Conservation (phyloP, 2,329 filamentous ascomycete species). For the Nannizziopsis arthrosporioides region DNA sequence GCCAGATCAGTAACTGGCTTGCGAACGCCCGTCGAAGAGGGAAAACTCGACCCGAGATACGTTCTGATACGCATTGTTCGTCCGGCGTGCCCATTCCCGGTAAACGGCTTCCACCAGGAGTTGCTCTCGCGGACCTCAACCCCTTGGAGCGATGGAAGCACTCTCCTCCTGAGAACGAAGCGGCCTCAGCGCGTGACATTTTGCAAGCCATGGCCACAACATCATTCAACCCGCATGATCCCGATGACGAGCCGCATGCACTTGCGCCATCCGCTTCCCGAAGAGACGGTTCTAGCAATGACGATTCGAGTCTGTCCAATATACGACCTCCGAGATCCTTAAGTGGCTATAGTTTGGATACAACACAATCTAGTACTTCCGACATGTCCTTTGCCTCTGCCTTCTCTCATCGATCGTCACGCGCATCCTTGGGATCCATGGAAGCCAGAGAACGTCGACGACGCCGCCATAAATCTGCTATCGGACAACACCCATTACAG, state of each 20-base stretch:
- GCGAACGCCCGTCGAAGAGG: constrained; percentile 76
- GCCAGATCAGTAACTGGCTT: constrained; percentile 83
- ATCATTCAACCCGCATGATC: constrained; percentile 24
- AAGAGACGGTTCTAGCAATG: constrained; percentile 38
- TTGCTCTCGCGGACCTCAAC: constrained; percentile 43
- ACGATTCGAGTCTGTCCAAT: constrained; percentile 40
- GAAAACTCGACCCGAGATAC: constrained; percentile 55
- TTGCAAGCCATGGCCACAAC: constrained; percentile 45
- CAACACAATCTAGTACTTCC: constrained; percentile 43
- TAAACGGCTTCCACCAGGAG: constrained; percentile 42
- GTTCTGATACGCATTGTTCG: constrained; percentile 58
- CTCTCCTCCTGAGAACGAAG: constrained; percentile 58
- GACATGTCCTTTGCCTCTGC: constrained; percentile 45
- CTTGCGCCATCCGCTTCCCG: constrained; percentile 29
- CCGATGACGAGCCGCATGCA: constrained; percentile 23
- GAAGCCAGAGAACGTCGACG: constrained; percentile 48
- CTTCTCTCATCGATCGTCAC: constrained; percentile 45
- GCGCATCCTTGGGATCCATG: constrained; percentile 46
- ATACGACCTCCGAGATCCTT: constrained; percentile 42
- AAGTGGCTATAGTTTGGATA: constrained; percentile 44
- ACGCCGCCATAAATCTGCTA: constrained; percentile 40
- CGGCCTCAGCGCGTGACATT: constrained; percentile 53
- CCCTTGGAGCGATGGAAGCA: constrained; percentile 59
- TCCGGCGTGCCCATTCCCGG: constrained; percentile 63
- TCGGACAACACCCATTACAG: constrained; percentile 31